phyloP scores from a whole-genome alignment of 2,329 filamentous ascomycete genomes.

The Fusarium sp. region DNA sequence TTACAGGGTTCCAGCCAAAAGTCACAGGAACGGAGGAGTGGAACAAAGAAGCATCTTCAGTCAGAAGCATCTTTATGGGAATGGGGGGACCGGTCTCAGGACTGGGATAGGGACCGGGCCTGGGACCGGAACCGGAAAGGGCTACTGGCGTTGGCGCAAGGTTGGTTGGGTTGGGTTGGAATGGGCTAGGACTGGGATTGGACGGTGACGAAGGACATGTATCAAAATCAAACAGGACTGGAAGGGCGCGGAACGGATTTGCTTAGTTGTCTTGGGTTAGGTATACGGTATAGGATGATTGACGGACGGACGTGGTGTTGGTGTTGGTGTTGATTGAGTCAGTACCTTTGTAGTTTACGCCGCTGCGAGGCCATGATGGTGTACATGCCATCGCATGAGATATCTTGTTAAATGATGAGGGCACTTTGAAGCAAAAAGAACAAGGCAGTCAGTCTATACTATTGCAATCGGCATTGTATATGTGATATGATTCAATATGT shows the following conservation, averaged over 20 bases:
- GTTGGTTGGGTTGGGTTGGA: slow-evolving; percentile 27
- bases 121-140: slow-evolving; percentile 12
- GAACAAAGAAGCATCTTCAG: slow-evolving; percentile 26
- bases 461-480: neutral
- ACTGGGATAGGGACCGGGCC: slow-evolving; percentile 26
- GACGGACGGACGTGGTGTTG: slow-evolving; percentile 16
- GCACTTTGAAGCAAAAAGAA: slow-evolving; percentile 15
- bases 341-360: slow-evolving; percentile 13
- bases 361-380: slow-evolving; percentile 27
- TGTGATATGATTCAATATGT: no score
- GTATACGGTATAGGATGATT: slow-evolving; percentile 40
- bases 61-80: slow-evolving; percentile 33
- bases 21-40: neutral
- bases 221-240: slow-evolving; percentile 41
- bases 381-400: slow-evolving; percentile 27
- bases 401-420: slow-evolving; percentile 33
- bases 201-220: slow-evolving; percentile 44
- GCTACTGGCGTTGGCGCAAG: slow-evolving; percentile 46
- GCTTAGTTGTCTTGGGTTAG: slow-evolving; percentile 42
- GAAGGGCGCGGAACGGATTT: slow-evolving; percentile 34
- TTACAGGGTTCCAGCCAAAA: neutral
- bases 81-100: slow-evolving; percentile 3
- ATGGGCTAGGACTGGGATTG: slow-evolving; percentile 8
- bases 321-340: slow-evolving; percentile 3
- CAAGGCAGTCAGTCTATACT: neutral